phyloP scores from a whole-genome alignment of 495 filamentous ascomycete genomes.

The Trichocladium uniseriatum region DNA sequence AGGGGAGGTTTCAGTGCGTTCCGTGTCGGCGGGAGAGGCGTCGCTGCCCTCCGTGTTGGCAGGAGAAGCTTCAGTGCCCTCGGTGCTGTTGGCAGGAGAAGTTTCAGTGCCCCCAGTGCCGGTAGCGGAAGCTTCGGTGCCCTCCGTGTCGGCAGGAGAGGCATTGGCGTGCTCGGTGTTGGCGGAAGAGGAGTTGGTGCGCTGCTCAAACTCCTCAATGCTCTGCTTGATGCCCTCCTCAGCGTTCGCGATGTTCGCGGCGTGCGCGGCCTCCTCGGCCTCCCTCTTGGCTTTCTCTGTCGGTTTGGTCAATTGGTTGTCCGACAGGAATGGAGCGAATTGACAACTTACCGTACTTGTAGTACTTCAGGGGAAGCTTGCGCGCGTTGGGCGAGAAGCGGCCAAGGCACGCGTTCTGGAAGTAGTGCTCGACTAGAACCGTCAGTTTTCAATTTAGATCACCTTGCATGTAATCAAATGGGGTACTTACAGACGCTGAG shows the following conservation, averaged over 20 bases:
- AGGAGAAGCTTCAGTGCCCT: too few relatives aligned
- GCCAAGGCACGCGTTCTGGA: slow-evolving; percentile 28
- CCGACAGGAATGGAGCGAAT: neutral
- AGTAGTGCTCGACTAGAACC: slow-evolving; percentile 37
- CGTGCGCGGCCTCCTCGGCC: neutral
- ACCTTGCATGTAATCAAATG: neutral
- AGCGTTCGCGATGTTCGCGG: too few relatives aligned
- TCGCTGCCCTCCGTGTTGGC: too few relatives aligned
- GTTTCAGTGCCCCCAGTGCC: neutral
- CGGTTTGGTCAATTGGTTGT: neutral
- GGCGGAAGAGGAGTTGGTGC: too few relatives aligned
- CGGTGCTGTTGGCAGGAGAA: too few relatives aligned
- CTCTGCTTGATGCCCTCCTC: neutral
- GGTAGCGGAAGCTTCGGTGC: neutral
- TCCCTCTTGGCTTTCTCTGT: neutral
- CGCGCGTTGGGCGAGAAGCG: slow-evolving; percentile 27
- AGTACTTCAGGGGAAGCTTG: neutral
- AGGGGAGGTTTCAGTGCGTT: too few relatives aligned
- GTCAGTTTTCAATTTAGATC: slow-evolving; percentile 7
- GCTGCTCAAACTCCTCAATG: too few relatives aligned
- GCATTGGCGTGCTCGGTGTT: too few relatives aligned
- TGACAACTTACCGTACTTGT: neutral
- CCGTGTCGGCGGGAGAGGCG: too few relatives aligned
- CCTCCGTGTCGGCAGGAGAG: too few relatives aligned
- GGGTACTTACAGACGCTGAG: slow-evolving; percentile 33